Base-by-base conservation (phyloP, 805 yeast species). In the Wickerhamiella dianesei region DNA sequence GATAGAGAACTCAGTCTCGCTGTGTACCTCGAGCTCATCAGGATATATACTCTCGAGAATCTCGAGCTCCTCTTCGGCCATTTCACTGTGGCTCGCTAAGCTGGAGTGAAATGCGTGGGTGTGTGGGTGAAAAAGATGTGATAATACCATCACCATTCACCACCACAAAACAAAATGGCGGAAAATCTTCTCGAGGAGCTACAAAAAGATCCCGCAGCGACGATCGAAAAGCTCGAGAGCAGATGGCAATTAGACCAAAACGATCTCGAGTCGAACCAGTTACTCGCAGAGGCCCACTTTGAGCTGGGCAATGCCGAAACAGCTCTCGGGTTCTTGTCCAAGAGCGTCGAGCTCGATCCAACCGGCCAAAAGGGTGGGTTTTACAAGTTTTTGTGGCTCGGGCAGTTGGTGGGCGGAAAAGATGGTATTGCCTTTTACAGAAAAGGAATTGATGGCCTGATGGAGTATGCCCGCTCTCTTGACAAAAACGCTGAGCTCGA, bases 11-110 rank as follows among this genome's bases (percentile, higher is more conserved):
- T 70, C 70, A 4, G 68, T 63, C 18, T 72, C 73, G 1, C 74
- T 59, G 35, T 70, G 56, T 20, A 60, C 57, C n/a, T 60, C 65
- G 29, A 85, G 65, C 62, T 89, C 98, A 59, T 89, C 96, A 4
- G 97, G 98, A 61, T 92, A 89, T 47, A 89, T 89, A 16, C 94
- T 80, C 60, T 84, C 80, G 48, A 89, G 72, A 45, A 92, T 87
- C 63, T 88, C 96, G 41, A 92, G 62, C 63, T 89, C 98, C 65
- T 89, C 95, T 22, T 92, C 96, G 62, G 84, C 95, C 45, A 21
- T 18, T 12, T 29, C 14, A 52, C 25, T 3, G 44, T 37, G 41
- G 35, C 12, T 6, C 32, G 32, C 12, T 25, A 25, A 25, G 32
- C 32, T 25, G 32, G 32, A 6, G 6, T 25, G n/a, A n/a, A n/a